Conservation (phyloP, 352 stramenopile species). For the Thalassiosira exigua region DNA sequence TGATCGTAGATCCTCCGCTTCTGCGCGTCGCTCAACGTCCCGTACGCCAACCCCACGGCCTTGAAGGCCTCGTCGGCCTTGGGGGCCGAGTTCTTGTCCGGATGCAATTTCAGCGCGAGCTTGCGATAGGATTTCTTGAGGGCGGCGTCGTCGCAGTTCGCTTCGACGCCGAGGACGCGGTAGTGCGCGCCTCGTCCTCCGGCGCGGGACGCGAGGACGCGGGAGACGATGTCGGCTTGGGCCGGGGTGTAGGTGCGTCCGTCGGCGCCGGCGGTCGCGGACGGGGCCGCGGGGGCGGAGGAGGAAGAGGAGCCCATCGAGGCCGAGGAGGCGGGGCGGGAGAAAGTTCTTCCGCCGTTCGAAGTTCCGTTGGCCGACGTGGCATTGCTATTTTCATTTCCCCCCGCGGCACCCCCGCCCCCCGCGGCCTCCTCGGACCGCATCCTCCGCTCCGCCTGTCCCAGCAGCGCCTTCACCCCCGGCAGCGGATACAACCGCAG, state of each 20-base stretch:
- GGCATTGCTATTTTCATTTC: neutral
- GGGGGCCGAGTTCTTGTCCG: conserved; percentile 95
- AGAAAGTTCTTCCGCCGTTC: conserved; percentile 13
- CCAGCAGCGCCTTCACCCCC: conserved; percentile 75
- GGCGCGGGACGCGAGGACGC: conserved; percentile 74
- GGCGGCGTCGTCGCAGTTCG: conserved; percentile 78
- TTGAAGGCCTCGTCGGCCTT: conserved; percentile 98
- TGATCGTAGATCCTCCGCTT: conserved; percentile 84
- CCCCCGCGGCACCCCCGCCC: neutral
- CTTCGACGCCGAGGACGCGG: conserved; percentile 81
- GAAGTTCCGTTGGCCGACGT: neutral
- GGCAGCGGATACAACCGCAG: conserved; percentile 78
- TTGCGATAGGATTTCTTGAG: conserved; percentile 91
- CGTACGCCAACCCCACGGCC: conserved; percentile 92
- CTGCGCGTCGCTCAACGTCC: conserved; percentile 78
- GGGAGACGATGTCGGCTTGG: conserved; percentile 71
- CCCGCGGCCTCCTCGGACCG: neutral
- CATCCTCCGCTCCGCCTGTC: conserved; percentile 64
- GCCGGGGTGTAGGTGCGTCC: conserved; percentile 69
- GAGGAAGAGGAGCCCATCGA: conserved; percentile 17
- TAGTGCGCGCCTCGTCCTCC: conserved; percentile 84
- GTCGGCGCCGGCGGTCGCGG: conserved; percentile 31
- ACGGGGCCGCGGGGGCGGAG: conserved; percentile 7
- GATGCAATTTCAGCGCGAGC: conserved; percentile 88
- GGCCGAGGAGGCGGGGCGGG: neutral